Conservation (phyloP, 2,329 filamentous ascomycete genomes). For the Clarireedia paspali region DNA sequence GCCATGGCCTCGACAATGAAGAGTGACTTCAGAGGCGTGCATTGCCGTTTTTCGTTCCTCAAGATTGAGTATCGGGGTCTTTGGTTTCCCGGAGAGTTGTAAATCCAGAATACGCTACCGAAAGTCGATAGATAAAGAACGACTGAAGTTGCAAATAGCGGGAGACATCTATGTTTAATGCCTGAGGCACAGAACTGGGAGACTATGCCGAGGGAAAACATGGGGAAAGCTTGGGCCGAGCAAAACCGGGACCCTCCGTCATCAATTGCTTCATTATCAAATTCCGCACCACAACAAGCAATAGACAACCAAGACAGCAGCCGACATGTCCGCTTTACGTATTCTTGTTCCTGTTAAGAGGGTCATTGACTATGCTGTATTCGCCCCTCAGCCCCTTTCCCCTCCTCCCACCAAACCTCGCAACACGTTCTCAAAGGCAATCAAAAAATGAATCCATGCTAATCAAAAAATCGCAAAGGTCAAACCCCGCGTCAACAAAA, state of each 20-base stretch:
- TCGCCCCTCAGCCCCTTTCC: constrained; percentile 26
- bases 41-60: no score
- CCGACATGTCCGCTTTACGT: constrained; percentile 54
- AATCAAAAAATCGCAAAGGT: constrained; percentile 37
- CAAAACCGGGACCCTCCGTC: constrained; percentile 2
- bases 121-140: no score
- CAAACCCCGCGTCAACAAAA: constrained; percentile 63
- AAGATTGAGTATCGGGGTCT: no score
- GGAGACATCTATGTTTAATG: no score
- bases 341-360: constrained; percentile 77
- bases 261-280: constrained; percentile 2
- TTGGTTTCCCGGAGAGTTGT: no score
- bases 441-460: background rate
- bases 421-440: background rate
- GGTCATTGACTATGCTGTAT: constrained; percentile 80
- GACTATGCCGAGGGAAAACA: constrained; percentile 4
- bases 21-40: no score
- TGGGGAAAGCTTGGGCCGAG: constrained; percentile 7
- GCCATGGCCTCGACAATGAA: no score
- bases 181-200: background rate
- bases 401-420: background rate
- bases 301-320: background rate
- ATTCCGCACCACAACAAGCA: background rate
- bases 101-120: no score
- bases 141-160: no score